phyloP scores from a whole-genome alignment of 2,329 filamentous ascomycete genomes.

The Metarhizium anisopliae region DNA sequence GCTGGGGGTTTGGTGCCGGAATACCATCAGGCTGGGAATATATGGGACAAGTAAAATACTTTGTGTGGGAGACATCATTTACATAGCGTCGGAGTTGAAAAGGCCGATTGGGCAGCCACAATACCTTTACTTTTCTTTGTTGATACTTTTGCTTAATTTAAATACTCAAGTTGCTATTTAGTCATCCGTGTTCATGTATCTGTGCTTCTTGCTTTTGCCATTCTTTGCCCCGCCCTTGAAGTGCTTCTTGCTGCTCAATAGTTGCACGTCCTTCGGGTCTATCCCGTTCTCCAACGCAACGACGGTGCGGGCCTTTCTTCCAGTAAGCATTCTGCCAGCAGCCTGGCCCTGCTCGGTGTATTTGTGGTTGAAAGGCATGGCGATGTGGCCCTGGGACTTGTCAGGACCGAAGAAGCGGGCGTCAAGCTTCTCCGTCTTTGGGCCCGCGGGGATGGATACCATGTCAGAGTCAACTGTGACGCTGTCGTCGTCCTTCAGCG shows the following conservation, averaged over 20 bases:
- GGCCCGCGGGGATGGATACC: constrained; percentile 46
- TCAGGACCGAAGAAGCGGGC: constrained; percentile 76
- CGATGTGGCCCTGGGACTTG: constrained; percentile 56
- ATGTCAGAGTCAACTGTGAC: constrained; percentile 35
- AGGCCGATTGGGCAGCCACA: too few relatives aligned
- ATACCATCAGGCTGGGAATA: too few relatives aligned
- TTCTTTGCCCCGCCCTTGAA: constrained; percentile 70
- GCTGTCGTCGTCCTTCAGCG: constrained; percentile 26
- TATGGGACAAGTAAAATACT: too few relatives aligned
- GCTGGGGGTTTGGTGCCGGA: too few relatives aligned
- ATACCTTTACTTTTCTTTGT: too few relatives aligned
- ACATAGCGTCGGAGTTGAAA: too few relatives aligned
- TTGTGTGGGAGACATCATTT: too few relatives aligned
- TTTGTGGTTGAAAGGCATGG: constrained; percentile 80
- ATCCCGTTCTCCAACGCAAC: constrained; percentile 76
- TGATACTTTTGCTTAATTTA: too few relatives aligned
- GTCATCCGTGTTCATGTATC: constrained; percentile 5
- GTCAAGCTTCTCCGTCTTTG: constrained; percentile 72
- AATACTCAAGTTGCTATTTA: neutral
- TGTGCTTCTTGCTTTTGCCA: constrained; percentile 39
- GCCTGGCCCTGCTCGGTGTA: constrained; percentile 68
- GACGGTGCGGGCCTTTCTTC: constrained; percentile 74
- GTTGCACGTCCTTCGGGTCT: constrained; percentile 67
- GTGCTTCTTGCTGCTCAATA: constrained; percentile 76
- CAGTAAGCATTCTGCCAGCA: constrained; percentile 59